Evolutionary conservation across 345 rosid species (phyloP).

Genomic region (Capsella bursapastoris): DNA sequence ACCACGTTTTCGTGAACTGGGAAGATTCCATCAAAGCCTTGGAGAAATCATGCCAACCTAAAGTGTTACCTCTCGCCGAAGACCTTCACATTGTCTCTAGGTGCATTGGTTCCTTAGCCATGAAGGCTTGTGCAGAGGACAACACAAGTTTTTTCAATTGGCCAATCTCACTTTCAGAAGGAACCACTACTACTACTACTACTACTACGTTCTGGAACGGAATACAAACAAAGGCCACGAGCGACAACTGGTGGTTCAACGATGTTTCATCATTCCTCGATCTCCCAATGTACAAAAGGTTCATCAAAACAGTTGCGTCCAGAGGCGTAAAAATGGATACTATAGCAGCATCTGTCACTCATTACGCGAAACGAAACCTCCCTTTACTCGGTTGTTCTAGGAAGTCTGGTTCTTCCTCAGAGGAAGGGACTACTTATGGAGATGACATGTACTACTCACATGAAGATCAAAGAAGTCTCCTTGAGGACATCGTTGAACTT

Average conservation of each 20-base stretch:
- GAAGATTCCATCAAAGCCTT: constrained; percentile 73
- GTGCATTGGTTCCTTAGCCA: constrained; percentile 80
- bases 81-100: constrained; percentile 78
- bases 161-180: constrained; percentile 59
- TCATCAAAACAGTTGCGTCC: constrained; percentile 61
- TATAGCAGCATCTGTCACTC: constrained; percentile 66
- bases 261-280: constrained; percentile 65
- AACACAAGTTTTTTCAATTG: constrained; percentile 66
- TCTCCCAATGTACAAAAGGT: constrained; percentile 62
- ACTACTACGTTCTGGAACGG: constrained; percentile 71
- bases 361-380: constrained; percentile 73
- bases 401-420: constrained; percentile 51
- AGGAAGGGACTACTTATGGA: constrained; percentile 31
- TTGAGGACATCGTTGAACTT: constrained; percentile 76
- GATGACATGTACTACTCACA: constrained; percentile 43
- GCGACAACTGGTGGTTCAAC: constrained; percentile 88
- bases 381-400: constrained; percentile 61
- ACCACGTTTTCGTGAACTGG: constrained; percentile 63
- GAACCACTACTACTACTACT: constrained; percentile 3
- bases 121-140: constrained; percentile 72
- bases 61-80: constrained; percentile 66
- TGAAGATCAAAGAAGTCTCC: constrained; percentile 61
- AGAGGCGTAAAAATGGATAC: constrained; percentile 61
- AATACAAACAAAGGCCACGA: constrained; percentile 48
- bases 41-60: constrained; percentile 58